Evolutionary conservation across 345 rosid species (phyloP).

Genomic region (Capsella bursapastoris): DNA sequence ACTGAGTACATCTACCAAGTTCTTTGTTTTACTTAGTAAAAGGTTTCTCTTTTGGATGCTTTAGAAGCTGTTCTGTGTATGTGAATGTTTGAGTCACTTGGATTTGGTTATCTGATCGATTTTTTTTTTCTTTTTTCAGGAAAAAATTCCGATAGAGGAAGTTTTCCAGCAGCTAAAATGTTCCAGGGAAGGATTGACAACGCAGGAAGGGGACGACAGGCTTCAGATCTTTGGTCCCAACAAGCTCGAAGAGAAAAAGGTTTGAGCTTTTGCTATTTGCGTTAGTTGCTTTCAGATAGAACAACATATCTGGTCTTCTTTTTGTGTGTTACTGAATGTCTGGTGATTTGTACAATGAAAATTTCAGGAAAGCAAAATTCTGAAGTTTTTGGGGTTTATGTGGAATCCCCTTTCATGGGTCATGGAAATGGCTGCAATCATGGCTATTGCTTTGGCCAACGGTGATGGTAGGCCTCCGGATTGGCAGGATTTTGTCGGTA

Average conservation of each 20-base stretch:
- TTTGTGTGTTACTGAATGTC: conserved; percentile 7
- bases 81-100: neutral
- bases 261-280: conserved; percentile 17
- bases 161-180: conserved; percentile 94
- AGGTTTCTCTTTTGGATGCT: conserved; percentile 20
- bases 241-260: conserved; percentile 96
- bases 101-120: neutral
- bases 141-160: conserved; percentile 83
- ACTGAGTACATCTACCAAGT: neutral
- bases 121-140: conserved; percentile 49
- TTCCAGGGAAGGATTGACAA: conserved; percentile 62
- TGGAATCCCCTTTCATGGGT: conserved; percentile 96
- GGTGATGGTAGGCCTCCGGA: conserved; percentile 78
- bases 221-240: conserved; percentile 89
- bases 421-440: conserved; percentile 88
- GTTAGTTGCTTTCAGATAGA: neutral
- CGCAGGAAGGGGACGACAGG: conserved; percentile 73
- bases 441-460: conserved; percentile 90
- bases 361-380: conserved; percentile 69
- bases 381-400: conserved; percentile 92
- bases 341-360: neutral
- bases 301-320: neutral
- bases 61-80: neutral
- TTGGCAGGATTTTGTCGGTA: conserved; percentile 96
- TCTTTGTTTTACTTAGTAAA: neutral